Evolutionary conservation across 108 stramenopile species (phyloP).

Genomic region (Nannochloropsis gaditana): DNA sequence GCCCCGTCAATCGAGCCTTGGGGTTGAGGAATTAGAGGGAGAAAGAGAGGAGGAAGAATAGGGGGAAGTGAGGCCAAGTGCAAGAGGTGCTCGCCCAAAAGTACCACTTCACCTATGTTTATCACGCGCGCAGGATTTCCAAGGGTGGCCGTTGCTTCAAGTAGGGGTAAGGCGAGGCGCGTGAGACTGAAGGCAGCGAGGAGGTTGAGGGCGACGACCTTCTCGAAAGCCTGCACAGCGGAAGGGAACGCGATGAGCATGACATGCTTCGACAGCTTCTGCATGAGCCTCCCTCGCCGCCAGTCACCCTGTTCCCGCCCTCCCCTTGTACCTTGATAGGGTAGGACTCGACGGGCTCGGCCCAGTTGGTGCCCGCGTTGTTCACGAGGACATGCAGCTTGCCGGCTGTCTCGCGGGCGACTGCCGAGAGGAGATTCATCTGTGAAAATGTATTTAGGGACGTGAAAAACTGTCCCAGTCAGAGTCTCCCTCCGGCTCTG

Average conservation of each 20-base stretch:
- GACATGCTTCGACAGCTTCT: background rate
- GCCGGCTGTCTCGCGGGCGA: background rate
- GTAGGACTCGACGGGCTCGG: constrained; percentile 11
- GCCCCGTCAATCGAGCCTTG: background rate
- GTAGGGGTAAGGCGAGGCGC: background rate
- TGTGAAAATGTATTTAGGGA: background rate
- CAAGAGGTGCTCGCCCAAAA: background rate
- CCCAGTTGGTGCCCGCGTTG: constrained; percentile 6
- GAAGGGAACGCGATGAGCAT: background rate
- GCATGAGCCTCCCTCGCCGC: background rate
- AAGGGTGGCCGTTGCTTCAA: background rate
- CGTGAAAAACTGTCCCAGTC: background rate
- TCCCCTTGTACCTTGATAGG: background rate
- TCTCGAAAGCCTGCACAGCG: background rate
- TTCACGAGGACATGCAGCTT: background rate
- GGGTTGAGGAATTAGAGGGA: background rate
- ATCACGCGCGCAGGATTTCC: background rate
- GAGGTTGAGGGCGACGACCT: background rate
- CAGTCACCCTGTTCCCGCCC: background rate
- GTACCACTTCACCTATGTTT: background rate
- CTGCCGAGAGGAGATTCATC: background rate
- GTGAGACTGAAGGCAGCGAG: background rate
- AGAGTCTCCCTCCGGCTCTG: background rate
- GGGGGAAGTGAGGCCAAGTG: background rate
- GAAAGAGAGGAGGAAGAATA: background rate